phyloP scores from a whole-genome alignment of 2,329 filamentous ascomycete species.

The Cadophora sp. region DNA sequence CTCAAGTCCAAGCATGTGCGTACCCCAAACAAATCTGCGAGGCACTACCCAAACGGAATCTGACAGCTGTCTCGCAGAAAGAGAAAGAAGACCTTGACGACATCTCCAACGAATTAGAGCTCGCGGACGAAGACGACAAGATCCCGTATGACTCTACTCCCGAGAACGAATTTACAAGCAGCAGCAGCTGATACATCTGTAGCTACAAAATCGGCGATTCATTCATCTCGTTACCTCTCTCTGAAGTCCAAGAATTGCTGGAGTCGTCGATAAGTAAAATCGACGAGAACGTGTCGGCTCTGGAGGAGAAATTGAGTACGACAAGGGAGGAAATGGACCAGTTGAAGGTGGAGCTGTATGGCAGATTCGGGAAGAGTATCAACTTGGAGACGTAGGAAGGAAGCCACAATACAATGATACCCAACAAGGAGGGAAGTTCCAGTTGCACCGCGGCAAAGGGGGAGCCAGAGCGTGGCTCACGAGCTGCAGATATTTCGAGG shows the following conservation, averaged over 20 bases:
- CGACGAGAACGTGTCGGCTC: conserved; percentile 74
- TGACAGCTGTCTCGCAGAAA: conserved; percentile 65
- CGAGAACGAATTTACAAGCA: background rate
- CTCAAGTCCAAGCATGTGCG: conserved; percentile 79
- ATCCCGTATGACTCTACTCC: conserved; percentile 69
- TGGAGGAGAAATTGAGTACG: conserved; percentile 78
- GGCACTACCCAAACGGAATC: background rate
- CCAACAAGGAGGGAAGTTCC: conserved; percentile 21
- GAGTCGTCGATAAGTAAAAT: conserved; percentile 73
- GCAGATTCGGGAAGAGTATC: conserved; percentile 94
- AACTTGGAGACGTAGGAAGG: conserved; percentile 80
- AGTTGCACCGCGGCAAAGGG: background rate
- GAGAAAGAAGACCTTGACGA: conserved; percentile 98
- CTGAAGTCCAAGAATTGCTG: conserved; percentile 88
- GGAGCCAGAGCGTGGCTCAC: background rate
- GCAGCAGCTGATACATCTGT: conserved; percentile 31
- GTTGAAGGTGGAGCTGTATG: conserved; percentile 92
- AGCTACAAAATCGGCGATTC: conserved; percentile 98
- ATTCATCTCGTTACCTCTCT: conserved; percentile 85
- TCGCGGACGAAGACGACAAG: conserved; percentile 93
- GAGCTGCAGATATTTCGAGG: background rate
- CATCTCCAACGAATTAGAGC: conserved; percentile 86
- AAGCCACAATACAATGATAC: conserved; percentile 36
- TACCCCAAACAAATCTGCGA: conserved; percentile 27
- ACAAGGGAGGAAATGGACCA: conserved; percentile 87